Base-by-base conservation (phyloP, 129 eudicot genomes). In the Flaveria brownii region DNA sequence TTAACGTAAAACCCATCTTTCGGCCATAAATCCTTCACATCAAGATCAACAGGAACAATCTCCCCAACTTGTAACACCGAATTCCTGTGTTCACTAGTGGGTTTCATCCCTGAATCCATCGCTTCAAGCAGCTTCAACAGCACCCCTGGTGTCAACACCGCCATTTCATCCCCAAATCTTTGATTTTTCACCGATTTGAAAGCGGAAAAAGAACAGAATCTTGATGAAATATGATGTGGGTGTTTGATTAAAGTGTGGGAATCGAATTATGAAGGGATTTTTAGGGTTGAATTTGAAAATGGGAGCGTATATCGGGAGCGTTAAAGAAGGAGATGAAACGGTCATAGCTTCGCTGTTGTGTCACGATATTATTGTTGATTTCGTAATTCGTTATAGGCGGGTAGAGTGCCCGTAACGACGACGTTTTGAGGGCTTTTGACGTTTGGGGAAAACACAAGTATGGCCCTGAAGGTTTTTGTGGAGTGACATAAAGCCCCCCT, bases 41-140 rank as follows among this genome's bases (percentile, higher is more conserved):
- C 97, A 17, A 94, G 93, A 84, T 90, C 97, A 14, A 91, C 89
- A 1, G 98, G 98, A 57, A 91, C 90, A 9, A 94, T 94, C 50
- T 87, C 97, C 9, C 84, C 86, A 22, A 94, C 93, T 81, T 94
- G 98, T 42, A 91, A 66, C 13, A 94, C 85, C 8, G 92, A 85
- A 69, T 89, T 88, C 30, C 97, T 45, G 57, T 94, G 83, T 69
- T 91, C 97, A 60, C 84, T 82, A 1, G 93, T 89, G 13, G 93
- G 89, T 70, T 94, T 91, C 41, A 83, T 77, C 66, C 97, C 96
- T 23, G 80, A 73, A 43, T 80, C 84, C 93, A 94, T 89, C 45
- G 84, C 93, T 47, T 89, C 69, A 0, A 94, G 69, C 9, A 94
- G 84, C 76, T 91, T 94, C 77, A 91, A 18, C 74, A 94, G 78